Evolutionary conservation across 305 asterid genomes (phyloP), one percentile per base, ranked within the genome.

Genomic region (Fraxinus latifolia): DNA sequence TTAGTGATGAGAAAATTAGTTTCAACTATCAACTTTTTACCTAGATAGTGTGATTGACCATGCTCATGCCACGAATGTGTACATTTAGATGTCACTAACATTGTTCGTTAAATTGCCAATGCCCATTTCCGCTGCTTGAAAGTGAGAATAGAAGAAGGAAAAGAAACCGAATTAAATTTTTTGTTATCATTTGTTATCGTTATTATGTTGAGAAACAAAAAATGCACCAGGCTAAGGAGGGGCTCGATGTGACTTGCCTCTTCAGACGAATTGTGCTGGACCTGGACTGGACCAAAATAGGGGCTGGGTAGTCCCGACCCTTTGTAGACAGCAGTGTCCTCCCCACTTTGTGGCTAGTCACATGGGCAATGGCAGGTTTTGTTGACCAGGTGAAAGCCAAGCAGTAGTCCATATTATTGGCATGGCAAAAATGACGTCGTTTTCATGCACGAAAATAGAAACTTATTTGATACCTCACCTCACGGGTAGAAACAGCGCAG

Each of bases 401-500:
- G 44, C 3, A 15, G 42, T 15, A 32, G 74, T 25, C 74, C 74
- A 29, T 5, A 71, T 70, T 5, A 71, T 71, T 71, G 76, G 44
- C 76, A 71, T 71, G 76, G 76, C 44, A 25, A 6, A 71, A 32
- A 33, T 6, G 44, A 15, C 27, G n/a, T 71, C 76, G 42, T 71
- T 71, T 71, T 71, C 76, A 71, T 71, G 27, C 27, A 32, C 23
- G 44, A 70, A 71, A 31, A 32, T 71, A 71, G 76, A 71, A 71
- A 32, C 76, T 15, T 71, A 14, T 71, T 71, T 31, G 76, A 15
- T 31, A 2, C 14, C 25, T 71, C 44, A 15, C 76, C 25, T 71
- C 76, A 71, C 76, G 47, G 44, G 76, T 71, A 6, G 76, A 71
- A 71, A 70, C 74, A 14, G 74, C 9, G 33, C 75, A 29, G n/a